Base-by-base conservation (phyloP, 805 yeast genomes). In the Metschnikowia santaceciliae region DNA sequence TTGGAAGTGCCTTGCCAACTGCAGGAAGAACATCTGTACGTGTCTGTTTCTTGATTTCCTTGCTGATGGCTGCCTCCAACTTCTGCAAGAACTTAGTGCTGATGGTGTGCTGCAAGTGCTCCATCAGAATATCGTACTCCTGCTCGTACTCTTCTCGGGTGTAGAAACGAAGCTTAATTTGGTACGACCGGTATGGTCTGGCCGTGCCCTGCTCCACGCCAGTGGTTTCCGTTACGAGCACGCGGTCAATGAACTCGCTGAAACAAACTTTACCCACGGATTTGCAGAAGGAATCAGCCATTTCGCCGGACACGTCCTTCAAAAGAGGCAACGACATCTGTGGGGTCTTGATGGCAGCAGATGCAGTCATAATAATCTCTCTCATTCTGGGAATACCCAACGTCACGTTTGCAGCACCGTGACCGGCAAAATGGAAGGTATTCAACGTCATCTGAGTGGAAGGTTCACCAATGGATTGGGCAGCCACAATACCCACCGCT, bases 341-440 rank as follows among this genome's bases (percentile, higher is more conserved):
- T 42, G 99, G 99, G n/a, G 99, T 94, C 76, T 90, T 89, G 65
- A 94, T 94, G 44, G 87, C 74, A 20, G 96, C 83, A 53, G 97
- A 89, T 19, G 99, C 99, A 11, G 99, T 95, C 99, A 94, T 94
- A 68, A 94, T 90, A 70, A 94, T 94, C 80, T 94, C 99, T 82
- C 99, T 87, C 89, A 94, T 84, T 82, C 99, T 96, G 39, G 99
- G 99, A 67, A 94, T 94, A 87, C 99, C 99, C 63, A 94, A 79
- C 0, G 99, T 94, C 57, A 94, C 99, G 72, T 94, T 94, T 42
- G 99, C 99, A 52, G 99, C 99, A 83, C 99, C 99, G 75, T 95
- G 99, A 69, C 99, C 99, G 62, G 99, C 99, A 66, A 94, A 94
- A 77, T 94, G 96, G 89, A 89, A 89, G 43, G 96, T 89, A 70